Base-by-base conservation (phyloP, 2,329 filamentous ascomycete species). In the Xylaria multiplex region DNA sequence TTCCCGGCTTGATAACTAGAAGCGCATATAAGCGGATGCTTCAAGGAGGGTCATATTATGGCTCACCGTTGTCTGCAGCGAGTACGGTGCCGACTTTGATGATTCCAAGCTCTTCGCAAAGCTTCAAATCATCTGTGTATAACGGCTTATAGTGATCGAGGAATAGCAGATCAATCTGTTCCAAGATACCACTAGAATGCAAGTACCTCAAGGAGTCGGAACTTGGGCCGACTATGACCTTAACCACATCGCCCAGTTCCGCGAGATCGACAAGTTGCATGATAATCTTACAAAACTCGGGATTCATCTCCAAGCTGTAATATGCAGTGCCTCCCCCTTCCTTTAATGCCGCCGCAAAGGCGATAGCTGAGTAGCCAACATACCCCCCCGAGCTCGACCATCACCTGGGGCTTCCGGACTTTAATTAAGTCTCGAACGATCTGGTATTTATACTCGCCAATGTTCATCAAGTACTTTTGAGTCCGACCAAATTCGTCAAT, bases 361-460 rank as follows among this genome's bases (percentile, higher is more conserved):
- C 82, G 65, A 96, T 88, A 65, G 90, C 89, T 0, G 92, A 95
- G 81, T 96, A 96, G 48, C 92, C 92, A 22, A 93, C 85, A 77
- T 95, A 96, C 55, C 91, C 90, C 90, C 53, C 93, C 92, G 0
- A 96, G 83, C 76, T 96, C 92, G 53, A 95, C 84, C 88, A 93
- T 92, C 2, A 83, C 83, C 60, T 86, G 77, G 0, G 91, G 91
- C 75, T 90, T 91, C 54, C 84, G 80, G 68, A 91, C 81, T 22
- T 81, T 81, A 65, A 96, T 93, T 45, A 94, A 77, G 35, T 91
- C 84, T 8, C 85, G 85, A 1, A 95, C 87, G 59, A 93, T 90
- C 68, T 83, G 84, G 53, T 91, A 91, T 79, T 96, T 96, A 73
- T 88, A 83, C 70, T 89, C 84, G 46, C 92, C 92, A 1, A 96